phyloP scores from a whole-genome alignment of 2,329 filamentous ascomycete species.

The Nemania diffusa region DNA sequence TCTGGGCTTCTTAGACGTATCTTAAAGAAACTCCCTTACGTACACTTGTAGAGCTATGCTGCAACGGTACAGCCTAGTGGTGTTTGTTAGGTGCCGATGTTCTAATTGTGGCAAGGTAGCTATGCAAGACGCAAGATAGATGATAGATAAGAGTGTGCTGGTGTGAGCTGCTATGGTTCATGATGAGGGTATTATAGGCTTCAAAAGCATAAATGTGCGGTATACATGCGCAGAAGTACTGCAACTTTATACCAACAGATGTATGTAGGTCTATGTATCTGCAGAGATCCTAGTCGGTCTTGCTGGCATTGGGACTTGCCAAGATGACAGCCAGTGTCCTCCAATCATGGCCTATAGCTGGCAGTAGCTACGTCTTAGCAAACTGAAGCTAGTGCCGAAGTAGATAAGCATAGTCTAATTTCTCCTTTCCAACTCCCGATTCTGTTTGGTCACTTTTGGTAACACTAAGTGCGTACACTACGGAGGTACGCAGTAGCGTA shows the following conservation, averaged over 20 bases:
- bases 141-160: neutral
- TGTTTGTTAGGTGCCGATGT: neutral
- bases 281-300: neutral
- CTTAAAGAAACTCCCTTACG: too few species aligned
- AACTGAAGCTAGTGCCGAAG: conserved; percentile 19
- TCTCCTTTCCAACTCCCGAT: conserved; percentile 29
- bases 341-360: neutral
- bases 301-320: conserved; percentile 15
- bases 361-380: conserved; percentile 6
- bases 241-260: neutral
- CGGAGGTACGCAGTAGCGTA: too few species aligned
- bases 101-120: neutral
- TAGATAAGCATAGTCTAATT: conserved; percentile 3
- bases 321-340: conserved; percentile 20
- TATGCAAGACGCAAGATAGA: neutral
- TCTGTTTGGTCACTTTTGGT: conserved; percentile 13
- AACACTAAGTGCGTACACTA: neutral
- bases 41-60: too few species aligned
- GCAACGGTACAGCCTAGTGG: neutral
- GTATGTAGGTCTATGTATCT: neutral
- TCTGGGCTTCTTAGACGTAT: conserved; percentile 2
- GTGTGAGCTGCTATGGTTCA: neutral
- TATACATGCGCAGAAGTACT: neutral
- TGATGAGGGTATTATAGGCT: neutral
- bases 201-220: neutral